Conservation (phyloP, 345 rosid species). For the Eucalyptus grandis region DNA sequence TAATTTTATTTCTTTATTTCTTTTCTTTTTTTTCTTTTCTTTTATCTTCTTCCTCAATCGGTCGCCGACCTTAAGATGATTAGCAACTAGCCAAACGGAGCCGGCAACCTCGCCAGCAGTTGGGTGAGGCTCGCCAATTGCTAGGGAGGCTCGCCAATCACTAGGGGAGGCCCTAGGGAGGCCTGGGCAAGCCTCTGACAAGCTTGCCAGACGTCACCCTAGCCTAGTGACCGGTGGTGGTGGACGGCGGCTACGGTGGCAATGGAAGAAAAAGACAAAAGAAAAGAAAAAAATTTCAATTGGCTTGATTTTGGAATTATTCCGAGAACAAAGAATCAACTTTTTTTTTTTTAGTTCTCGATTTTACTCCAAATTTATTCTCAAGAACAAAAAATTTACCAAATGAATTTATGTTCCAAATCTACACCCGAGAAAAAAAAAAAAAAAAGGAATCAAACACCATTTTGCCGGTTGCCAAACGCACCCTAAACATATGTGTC, state of each 20-base stretch:
- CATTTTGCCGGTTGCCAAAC: too few species aligned
- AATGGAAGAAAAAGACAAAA: too few species aligned
- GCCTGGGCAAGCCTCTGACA: accelerated
- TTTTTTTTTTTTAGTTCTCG: too few species aligned
- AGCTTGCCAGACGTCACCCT: accelerated
- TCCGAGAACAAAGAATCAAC: accelerated
- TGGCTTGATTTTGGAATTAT: too few species aligned
- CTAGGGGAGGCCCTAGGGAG: too few species aligned
- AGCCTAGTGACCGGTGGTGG: accelerated
- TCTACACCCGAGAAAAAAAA: accelerated
- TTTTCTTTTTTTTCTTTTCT: too few species aligned
- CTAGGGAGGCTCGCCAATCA: accelerated
- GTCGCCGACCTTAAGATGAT: accelerated
- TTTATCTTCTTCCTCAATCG: too few species aligned
- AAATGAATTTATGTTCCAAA: accelerated
- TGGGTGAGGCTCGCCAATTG: accelerated
- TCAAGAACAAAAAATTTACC: accelerated
- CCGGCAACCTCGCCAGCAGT: accelerated
- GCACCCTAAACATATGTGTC: neutral
- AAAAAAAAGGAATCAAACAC: too few species aligned
- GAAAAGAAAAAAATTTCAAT: too few species aligned
- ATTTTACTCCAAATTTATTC: too few species aligned
- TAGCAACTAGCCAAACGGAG: accelerated
- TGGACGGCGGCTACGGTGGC: accelerated
- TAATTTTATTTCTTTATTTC: too few species aligned